Conservation (phyloP, 148 eudicot species). For the Camellia japonica region DNA sequence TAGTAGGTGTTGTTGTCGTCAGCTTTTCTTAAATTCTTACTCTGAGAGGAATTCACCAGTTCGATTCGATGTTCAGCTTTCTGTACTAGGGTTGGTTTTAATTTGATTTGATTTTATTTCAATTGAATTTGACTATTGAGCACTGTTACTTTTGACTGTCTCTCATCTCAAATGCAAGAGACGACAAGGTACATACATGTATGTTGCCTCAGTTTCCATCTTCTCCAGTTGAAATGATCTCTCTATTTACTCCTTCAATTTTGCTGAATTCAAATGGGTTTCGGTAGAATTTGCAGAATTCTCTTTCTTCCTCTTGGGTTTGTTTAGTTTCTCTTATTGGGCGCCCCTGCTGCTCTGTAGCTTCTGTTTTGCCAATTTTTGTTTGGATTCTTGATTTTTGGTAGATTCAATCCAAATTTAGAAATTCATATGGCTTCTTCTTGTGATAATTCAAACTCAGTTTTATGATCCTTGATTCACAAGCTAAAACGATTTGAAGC, state of each 20-base stretch:
- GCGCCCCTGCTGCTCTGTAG: neutral
- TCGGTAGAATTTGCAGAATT: neutral
- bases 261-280: neutral
- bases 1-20: neutral
- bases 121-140: conserved; percentile 2
- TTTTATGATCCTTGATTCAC: neutral
- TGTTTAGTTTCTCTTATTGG: neutral
- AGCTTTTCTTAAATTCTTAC: conserved; percentile 1
- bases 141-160: neutral
- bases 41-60: neutral
- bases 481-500: neutral
- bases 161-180: neutral
- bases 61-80: neutral
- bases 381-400: neutral
- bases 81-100: neutral
- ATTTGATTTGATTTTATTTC: neutral
- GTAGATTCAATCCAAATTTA: neutral
- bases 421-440: neutral
- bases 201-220: neutral
- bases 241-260: neutral
- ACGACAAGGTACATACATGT: neutral
- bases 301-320: neutral
- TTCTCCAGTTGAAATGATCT: neutral
- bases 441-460: neutral
- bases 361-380: neutral